A percentile compares a stretch with the other conserved stretches of the same genome.
These are phyloP conservation scores for Carex kokanica DNA, from an alignment of 176 grass and related monocot species.

Conservation along the genomic window DNA sequence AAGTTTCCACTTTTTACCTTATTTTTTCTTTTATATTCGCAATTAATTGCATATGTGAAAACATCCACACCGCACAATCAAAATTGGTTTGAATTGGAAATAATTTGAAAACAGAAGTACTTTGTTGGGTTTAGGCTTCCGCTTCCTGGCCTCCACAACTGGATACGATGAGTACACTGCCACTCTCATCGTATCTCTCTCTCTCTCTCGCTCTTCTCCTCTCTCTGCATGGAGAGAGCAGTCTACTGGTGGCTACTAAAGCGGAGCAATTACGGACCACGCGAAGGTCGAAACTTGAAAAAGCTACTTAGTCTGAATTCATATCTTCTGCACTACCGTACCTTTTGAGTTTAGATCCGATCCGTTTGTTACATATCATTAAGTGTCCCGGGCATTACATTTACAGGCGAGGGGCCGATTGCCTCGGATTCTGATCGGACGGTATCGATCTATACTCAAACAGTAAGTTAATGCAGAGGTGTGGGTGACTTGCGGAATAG, in stretches of 20 bases:
- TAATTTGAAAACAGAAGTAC: not conserved
- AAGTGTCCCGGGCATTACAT: no score
- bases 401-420: no score
- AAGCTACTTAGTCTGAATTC: not conserved
- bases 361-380: no score
- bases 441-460: no score
- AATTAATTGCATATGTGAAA: not conserved
- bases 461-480: no score
- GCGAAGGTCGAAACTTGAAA: not conserved
- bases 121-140: not conserved
- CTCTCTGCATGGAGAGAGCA: not conserved
- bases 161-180: constrained; percentile 23
- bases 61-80: not conserved
- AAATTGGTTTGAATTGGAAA: not conserved
- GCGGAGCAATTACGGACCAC: not conserved
- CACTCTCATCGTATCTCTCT: constrained; percentile 26
- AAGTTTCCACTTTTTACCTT: not conserved
- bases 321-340: no score
- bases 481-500: no score
- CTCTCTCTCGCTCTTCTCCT: not conserved
- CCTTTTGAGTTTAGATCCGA: no score
- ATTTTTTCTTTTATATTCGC: not conserved
- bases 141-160: constrained; percentile 17
- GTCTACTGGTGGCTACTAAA: not conserved
- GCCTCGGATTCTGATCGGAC: no score